phyloP scores from a whole-genome alignment of 2,329 filamentous ascomycete species.

The Colletotrichum phormii region DNA sequence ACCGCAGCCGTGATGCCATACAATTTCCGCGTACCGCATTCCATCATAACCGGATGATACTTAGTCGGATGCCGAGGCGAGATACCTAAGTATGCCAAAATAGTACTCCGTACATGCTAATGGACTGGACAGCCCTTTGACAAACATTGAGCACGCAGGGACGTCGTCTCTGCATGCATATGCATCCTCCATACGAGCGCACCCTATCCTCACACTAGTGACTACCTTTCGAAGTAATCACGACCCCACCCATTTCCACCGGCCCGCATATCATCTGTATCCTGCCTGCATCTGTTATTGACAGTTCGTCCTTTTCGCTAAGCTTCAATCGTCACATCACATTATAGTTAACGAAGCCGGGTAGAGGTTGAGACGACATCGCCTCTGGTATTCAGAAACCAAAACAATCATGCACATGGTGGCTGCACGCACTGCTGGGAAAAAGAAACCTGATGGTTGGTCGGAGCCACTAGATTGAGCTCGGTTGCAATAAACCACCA shows the following conservation, averaged over 20 bases:
- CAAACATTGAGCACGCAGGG: not conserved
- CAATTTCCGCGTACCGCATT: not conserved
- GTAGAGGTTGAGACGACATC: slow-evolving; percentile 17
- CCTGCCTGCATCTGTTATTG: not conserved
- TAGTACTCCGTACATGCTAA: not conserved
- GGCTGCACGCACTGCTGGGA: slow-evolving; percentile 2
- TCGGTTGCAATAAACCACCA: slow-evolving; percentile 26
- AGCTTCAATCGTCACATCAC: not conserved
- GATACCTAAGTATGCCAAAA: no score
- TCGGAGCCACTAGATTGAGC: slow-evolving; percentile 3
- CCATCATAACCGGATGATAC: not conserved
- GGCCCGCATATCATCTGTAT: not conserved
- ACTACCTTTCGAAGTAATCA: not conserved
- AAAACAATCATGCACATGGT: not conserved
- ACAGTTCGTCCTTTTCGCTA: not conserved
- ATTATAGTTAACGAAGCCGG: slow-evolving; percentile 2
- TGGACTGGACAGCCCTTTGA: not conserved
- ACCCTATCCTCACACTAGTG: not conserved
- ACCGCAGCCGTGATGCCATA: not conserved
- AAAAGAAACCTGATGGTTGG: slow-evolving; percentile 24
- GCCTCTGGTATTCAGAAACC: not conserved
- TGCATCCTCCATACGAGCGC: slow-evolving; percentile 1
- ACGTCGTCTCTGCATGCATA: not conserved
- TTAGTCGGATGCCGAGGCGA: not conserved
- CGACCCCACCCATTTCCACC: not conserved